A percentile compares a stretch with the other conserved stretches of the same genome.
Conservation (phyloP, 176 grass and related monocot species). For the Saccharum officinarum region DNA sequence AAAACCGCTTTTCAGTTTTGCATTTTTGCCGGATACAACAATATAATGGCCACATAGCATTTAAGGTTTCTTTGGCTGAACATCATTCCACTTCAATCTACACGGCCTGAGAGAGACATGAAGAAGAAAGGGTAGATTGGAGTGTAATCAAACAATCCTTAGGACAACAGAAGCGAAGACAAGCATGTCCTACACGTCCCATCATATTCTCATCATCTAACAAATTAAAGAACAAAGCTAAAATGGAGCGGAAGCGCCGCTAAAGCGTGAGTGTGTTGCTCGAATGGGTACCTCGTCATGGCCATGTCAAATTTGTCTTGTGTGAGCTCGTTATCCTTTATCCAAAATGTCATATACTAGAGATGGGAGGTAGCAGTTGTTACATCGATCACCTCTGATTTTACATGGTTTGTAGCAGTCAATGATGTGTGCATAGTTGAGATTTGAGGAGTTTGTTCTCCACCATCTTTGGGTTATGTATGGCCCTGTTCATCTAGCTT, state of each 20-base stretch:
- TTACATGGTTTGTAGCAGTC: not conserved
- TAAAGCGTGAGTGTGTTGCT: not conserved
- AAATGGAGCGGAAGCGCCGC: not conserved
- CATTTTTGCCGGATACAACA: not conserved
- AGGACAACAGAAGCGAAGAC: too few relatives aligned
- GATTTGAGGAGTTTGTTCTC: not conserved
- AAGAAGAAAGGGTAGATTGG: not conserved
- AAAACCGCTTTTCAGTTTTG: not conserved
- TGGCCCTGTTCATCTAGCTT: too few relatives aligned
- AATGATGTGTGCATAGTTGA: not conserved
- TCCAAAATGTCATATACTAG: too few relatives aligned
- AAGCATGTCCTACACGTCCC: not conserved
- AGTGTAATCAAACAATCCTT: not conserved
- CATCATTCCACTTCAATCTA: not conserved
- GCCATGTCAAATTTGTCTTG: not conserved
- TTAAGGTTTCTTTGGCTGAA: not conserved
- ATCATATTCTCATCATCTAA: not conserved
- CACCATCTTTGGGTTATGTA: not conserved
- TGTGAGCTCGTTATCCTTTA: not conserved
- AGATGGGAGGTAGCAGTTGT: not conserved
- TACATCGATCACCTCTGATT: not conserved
- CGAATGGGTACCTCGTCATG: not conserved
- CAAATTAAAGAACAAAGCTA: not conserved
- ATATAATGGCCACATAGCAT: too few relatives aligned
- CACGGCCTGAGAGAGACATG: too few relatives aligned